These are phyloP conservation scores for Jimgerdemannia flammicorona DNA, from an alignment of 192 early-diverging fungal species.

Conservation along the genomic window DNA sequence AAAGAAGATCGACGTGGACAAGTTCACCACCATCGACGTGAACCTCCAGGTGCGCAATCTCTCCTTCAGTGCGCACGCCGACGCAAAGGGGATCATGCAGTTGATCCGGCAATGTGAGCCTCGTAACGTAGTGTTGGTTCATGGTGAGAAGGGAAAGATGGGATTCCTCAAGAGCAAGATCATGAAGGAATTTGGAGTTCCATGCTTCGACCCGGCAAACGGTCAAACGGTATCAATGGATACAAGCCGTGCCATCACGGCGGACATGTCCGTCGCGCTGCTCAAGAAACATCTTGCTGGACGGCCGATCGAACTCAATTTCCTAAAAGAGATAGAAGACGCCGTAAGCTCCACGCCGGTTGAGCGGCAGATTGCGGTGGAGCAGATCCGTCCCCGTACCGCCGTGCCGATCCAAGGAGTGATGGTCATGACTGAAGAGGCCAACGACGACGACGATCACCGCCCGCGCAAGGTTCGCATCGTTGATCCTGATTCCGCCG, in stretches of 20 bases:
- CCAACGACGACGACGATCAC: neutral
- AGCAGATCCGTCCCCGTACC: conserved; percentile 2
- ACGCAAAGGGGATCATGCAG: conserved; percentile 97
- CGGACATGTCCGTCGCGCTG: conserved; percentile 43
- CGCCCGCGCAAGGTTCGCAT: conserved; percentile 15
- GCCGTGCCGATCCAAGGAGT: conserved; percentile 37
- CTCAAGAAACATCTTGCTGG: conserved; percentile 37
- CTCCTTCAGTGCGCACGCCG: conserved; percentile 96
- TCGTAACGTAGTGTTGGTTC: conserved; percentile 89
- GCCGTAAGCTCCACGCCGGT: conserved; percentile 17
- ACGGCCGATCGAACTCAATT: conserved; percentile 4
- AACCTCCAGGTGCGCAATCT: conserved; percentile 93
- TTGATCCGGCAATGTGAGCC: conserved; percentile 88
- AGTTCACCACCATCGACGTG: conserved; percentile 68
- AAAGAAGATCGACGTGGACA: conserved; percentile 82
- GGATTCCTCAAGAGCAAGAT: conserved; percentile 76
- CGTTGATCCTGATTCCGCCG: conserved; percentile 30
- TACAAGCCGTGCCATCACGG: conserved; percentile 63
- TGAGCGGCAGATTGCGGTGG: conserved; percentile 20
- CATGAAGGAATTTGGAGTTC: conserved; percentile 76
- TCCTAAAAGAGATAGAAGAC: conserved; percentile 15
- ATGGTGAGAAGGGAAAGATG: conserved; percentile 93
- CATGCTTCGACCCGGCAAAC: conserved; percentile 87
- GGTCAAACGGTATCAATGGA: conserved; percentile 70
- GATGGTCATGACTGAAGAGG: conserved; percentile 37